phyloP scores from a whole-genome alignment of 768 basidiomycete genomes.

The Podaxis mareebaensis region DNA sequence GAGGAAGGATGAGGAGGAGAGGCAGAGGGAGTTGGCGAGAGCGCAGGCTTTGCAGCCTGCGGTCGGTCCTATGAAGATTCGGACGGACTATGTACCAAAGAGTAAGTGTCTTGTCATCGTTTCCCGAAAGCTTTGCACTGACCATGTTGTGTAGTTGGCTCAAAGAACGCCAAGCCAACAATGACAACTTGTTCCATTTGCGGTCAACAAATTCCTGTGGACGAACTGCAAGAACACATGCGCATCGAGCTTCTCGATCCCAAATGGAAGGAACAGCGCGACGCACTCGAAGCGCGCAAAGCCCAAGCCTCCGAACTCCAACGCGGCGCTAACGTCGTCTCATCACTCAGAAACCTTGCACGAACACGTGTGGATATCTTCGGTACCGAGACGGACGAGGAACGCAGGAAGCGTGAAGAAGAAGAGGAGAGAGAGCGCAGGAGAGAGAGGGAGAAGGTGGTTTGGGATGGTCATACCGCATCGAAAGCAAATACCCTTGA shows the following conservation, averaged over 20 bases:
- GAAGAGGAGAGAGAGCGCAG: slow-evolving; percentile 80
- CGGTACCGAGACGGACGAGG: slow-evolving; percentile 92
- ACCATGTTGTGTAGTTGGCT: slow-evolving; percentile 49
- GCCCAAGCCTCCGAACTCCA: slow-evolving; percentile 86
- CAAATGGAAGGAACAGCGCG: slow-evolving; percentile 96
- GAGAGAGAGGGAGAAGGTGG: slow-evolving; percentile 90
- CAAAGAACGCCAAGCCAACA: slow-evolving; percentile 62
- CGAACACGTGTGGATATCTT: slow-evolving; percentile 97
- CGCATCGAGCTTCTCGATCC: slow-evolving; percentile 98
- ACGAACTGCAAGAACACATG: slow-evolving; percentile 97
- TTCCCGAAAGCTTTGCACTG: slow-evolving; percentile 1
- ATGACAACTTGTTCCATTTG: slow-evolving; percentile 92
- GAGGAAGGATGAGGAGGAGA: slow-evolving; percentile 72
- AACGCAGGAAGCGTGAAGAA: slow-evolving; percentile 82
- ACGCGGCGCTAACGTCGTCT: slow-evolving; percentile 90
- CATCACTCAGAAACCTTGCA: slow-evolving; percentile 91
- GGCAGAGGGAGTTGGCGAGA: slow-evolving; percentile 68
- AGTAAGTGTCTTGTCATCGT: slow-evolving; percentile 46
- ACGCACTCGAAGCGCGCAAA: slow-evolving; percentile 84
- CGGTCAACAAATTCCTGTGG: slow-evolving; percentile 93
- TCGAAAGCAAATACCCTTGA: slow-evolving; percentile 90
- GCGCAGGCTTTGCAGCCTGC: slow-evolving; percentile 67
- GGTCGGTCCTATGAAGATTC: slow-evolving; percentile 87
- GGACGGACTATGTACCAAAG: slow-evolving; percentile 95
- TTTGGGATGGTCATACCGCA: slow-evolving; percentile 98